Base-by-base conservation (phyloP, 257 asterid genomes). In the Eustoma russellianum region DNA sequence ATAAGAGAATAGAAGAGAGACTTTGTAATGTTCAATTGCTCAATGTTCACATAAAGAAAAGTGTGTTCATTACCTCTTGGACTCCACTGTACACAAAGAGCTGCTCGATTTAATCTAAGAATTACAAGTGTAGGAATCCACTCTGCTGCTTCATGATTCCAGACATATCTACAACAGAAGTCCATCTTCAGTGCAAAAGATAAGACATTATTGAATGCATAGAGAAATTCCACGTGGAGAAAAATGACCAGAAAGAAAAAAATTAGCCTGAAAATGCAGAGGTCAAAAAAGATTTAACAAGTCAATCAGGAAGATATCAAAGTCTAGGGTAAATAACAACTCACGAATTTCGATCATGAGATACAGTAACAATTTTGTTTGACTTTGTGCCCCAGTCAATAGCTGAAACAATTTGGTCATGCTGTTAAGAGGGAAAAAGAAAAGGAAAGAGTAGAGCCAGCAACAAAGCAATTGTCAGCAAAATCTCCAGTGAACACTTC, bases 261-360 rank as follows among this genome's bases (percentile, higher is more conserved):
- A 2, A 6, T 6, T 5, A 24, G 17, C 38, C 5, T 38, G 43
- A 38, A 7, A 5, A 2, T 2, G 35, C 35, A 34, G n/a, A 48
- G 18, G 41, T 35, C 38, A 6, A 7, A 33, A 64, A 33, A 17
- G 30, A 24, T 24, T 24, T 24, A 4, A 24, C 30, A 24, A 41
- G 33, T 11, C 9, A 56, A 61, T 17, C 30, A 48, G 52, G 41
- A 14, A 24, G 16, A 49, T 17, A 30, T 18, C 8, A 69, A 13
- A 15, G 7, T 41, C 52, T 18, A 69, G 61, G 63, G 56, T 35
- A 41, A 50, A 54, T 24, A 49, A 33, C 46, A 55, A 85, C 98
- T 85, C 83, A 92, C 99, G 99, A 85, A 76, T 92, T 92, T 65
- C 99, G 84, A 66, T 92, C 99, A 78, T 92, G 97, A 71, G 99